A percentile compares a stretch with the other conserved stretches of the same genome.
Conservation (phyloP, 306 rosid species). For the Luffa acutangula region DNA sequence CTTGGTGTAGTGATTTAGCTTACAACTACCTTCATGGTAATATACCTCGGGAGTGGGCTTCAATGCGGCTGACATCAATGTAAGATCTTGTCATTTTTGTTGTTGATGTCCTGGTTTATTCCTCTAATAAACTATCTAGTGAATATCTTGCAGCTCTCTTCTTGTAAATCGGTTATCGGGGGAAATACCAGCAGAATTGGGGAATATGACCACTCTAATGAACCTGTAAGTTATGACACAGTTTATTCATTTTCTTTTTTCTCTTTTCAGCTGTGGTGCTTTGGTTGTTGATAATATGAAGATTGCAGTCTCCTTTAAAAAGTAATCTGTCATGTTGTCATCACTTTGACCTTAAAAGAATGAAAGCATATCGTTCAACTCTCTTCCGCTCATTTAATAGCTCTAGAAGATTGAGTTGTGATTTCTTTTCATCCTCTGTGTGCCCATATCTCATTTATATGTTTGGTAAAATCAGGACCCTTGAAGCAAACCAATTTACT, state of each 20-base stretch:
- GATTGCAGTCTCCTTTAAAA: not conserved
- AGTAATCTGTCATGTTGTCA: not conserved
- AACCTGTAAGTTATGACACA: conserved; percentile 41
- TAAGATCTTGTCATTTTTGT: conserved; percentile 27
- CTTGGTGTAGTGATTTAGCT: conserved; percentile 45
- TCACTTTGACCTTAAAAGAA: not conserved
- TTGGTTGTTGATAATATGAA: not conserved
- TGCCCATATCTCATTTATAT: not conserved
- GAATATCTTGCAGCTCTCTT: conserved; percentile 53
- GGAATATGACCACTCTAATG: conserved; percentile 46
- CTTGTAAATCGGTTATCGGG: conserved; percentile 75
- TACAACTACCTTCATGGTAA: conserved; percentile 59
- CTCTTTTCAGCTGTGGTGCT: not conserved
- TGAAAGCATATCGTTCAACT: not conserved
- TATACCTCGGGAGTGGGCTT: conserved; percentile 73
- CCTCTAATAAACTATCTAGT: conserved; percentile 18
- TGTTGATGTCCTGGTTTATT: conserved; percentile 8
- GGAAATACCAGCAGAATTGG: conserved; percentile 62
- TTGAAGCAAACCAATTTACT: conserved; percentile 68
- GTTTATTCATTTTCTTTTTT: conserved; percentile 5
- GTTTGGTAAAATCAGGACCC: conserved; percentile 31
- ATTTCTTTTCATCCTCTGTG: not conserved
- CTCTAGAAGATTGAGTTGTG: not conserved
- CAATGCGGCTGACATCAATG: conserved; percentile 39
- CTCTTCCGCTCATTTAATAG: not conserved